These are phyloP conservation scores for Melastoma candidum DNA, from an alignment of 441 rosid species.

Conservation along the genomic window DNA sequence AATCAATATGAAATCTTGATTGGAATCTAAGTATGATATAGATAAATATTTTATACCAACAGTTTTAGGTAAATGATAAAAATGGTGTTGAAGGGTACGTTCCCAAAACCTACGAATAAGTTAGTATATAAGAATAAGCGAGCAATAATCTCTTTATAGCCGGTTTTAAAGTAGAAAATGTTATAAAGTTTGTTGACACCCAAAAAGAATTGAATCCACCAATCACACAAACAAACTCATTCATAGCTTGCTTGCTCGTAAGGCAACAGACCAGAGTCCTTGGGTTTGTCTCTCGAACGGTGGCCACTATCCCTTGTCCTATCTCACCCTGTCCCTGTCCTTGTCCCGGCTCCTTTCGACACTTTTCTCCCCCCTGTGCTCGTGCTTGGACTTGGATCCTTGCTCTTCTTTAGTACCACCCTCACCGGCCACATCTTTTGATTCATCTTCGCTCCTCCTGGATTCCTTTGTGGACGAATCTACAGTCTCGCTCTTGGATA, in stretches of 20 bases:
- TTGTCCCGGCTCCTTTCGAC: slow-evolving; percentile 59
- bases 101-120: too few relatives aligned
- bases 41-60: too few relatives aligned
- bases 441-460: slow-evolving; percentile 58
- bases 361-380: slow-evolving; percentile 35
- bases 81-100: too few relatives aligned
- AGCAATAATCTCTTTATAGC: too few relatives aligned
- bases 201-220: too few relatives aligned
- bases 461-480: slow-evolving; percentile 40
- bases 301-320: slow-evolving; percentile 54
- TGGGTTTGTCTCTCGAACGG: slow-evolving; percentile 58
- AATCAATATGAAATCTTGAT: too few relatives aligned
- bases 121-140: too few relatives aligned
- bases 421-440: slow-evolving; percentile 28
- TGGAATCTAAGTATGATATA: too few relatives aligned
- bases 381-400: slow-evolving; percentile 35
- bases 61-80: too few relatives aligned
- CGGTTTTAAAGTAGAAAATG: too few relatives aligned
- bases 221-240: too few relatives aligned
- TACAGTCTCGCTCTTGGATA: slow-evolving; percentile 33
- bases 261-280: slow-evolving; percentile 42
- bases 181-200: too few relatives aligned
- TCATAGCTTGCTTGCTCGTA: not conserved
- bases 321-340: slow-evolving; percentile 58
- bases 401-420: slow-evolving; percentile 44